Evolutionary conservation across 352 stramenopile species (phyloP), one percentile per base, ranked within the genome.

Genomic region (Pythium phragmitis): DNA sequence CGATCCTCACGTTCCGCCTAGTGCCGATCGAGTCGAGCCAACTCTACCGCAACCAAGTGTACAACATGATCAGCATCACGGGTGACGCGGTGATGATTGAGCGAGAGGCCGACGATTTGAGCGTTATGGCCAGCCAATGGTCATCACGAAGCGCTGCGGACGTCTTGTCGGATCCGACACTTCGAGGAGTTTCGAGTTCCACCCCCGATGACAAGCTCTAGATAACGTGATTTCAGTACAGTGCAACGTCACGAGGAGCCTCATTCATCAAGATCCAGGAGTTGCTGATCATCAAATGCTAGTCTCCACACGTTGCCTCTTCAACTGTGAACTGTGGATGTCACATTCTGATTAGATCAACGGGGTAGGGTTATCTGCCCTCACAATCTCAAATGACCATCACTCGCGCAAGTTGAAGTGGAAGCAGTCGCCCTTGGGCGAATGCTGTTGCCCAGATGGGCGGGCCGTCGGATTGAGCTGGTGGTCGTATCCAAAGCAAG

Each of bases 51-150:
- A 96, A 96, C 66, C 87, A 94, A 67, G 86, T 95, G 57, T 96
- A 96, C 85, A 96, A 96, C 72, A 95, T 96, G 85, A 94, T 96
- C 52, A 94, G 84, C 58, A 91, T 96, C 67, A 96, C 85, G 2
- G 88, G 88, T 6, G 88, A 95, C 63, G 82, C 85, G 9, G 86
- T 91, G 26, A 91, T 92, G 80, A 81, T 92, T 28, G 79, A 88
- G 61, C 78, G 83, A 26, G 72, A 92, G 45, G 60, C 28, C 33
- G 57, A 36, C 26, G 53, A 68, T 16, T 36, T 68, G 52, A 45
- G 41, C 30, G 59, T 46, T 23, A 98, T 51, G 37, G 47, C 57
- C 6, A 64, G 48, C 47, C 57, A 64, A 11, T 64, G 57, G 57
- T 48, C 57, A 21, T 51, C 48, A 13, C 47, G 48, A 54, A 23